A percentile compares a stretch with the other conserved stretches of the same genome.
Conservation (phyloP, 2,329 filamentous ascomycete species). For the Thielaviopsis musarum region DNA sequence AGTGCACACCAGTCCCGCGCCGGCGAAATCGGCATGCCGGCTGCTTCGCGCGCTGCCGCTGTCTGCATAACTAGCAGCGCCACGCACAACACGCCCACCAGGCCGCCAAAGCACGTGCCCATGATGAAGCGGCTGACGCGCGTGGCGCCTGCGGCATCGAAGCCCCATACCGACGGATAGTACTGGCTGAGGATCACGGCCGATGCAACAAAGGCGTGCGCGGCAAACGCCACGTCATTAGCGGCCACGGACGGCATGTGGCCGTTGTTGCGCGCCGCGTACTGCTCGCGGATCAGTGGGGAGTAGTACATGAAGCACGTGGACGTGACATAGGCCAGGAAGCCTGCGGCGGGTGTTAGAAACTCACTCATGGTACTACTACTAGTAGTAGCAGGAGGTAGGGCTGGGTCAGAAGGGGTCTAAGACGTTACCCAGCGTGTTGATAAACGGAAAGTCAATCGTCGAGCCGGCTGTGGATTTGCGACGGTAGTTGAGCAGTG, state of each 20-base stretch:
- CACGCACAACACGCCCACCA: constrained; percentile 39
- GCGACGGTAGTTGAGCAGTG: constrained; percentile 60
- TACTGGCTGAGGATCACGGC: constrained; percentile 60
- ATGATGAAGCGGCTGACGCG: constrained; percentile 44
- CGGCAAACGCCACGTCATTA: constrained; percentile 81
- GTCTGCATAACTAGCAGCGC: constrained; percentile 28
- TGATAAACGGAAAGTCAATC: constrained; percentile 72
- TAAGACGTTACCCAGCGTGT: constrained; percentile 35
- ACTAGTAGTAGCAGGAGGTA: too few species aligned
- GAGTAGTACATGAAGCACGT: constrained; percentile 66
- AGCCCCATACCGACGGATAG: constrained; percentile 64
- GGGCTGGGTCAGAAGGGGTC: not conserved
- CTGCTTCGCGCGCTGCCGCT: constrained; percentile 15
- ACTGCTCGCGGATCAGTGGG: constrained; percentile 59
- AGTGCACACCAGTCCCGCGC: constrained; percentile 40
- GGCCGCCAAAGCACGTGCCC: constrained; percentile 52
- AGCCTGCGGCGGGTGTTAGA: constrained; percentile 30
- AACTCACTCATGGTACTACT: not conserved
- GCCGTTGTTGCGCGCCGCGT: constrained; percentile 60
- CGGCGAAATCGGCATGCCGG: constrained; percentile 19
- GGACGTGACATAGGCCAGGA: constrained; percentile 58
- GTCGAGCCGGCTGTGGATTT: constrained; percentile 68
- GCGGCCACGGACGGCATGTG: constrained; percentile 69
- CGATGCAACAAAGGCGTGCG: constrained; percentile 61
- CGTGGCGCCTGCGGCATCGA: constrained; percentile 40